Evolutionary conservation across 768 basidiomycete genomes (phyloP).

Genomic region (Panellus pusillus): DNA sequence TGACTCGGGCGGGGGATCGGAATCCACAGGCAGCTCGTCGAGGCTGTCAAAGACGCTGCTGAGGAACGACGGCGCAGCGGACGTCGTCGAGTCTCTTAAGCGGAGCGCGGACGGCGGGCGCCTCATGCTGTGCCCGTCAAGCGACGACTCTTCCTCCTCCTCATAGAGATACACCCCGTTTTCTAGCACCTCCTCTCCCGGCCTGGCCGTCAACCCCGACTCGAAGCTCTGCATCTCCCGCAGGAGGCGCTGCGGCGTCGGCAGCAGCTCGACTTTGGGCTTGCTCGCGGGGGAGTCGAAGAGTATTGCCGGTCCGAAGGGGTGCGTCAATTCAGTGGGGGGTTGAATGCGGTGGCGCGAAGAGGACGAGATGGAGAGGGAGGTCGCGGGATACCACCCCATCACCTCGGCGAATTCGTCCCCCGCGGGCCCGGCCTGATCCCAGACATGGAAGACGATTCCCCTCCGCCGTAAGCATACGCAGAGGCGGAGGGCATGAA

Average conservation of each 20-base stretch:
- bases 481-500: background rate
- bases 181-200: conserved; percentile 31
- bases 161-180: background rate
- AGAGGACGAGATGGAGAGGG: conserved; percentile 31
- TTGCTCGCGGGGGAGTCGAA: conserved; percentile 61
- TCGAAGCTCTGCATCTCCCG: conserved; percentile 89
- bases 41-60: background rate
- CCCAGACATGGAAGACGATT: background rate
- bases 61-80: conserved; percentile 17
- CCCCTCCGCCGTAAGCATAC: no score
- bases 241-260: conserved; percentile 50
- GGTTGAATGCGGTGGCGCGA: background rate
- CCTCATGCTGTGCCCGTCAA: conserved; percentile 15
- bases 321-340: conserved; percentile 39
- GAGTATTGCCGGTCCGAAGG: conserved; percentile 63
- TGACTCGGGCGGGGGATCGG: conserved; percentile 20
- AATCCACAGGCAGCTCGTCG: conserved; percentile 1
- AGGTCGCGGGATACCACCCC: conserved; percentile 52
- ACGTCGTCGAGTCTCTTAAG: conserved; percentile 20
- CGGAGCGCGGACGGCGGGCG: conserved; percentile 33
- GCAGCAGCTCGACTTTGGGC: conserved; percentile 41
- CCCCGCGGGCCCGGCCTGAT: conserved; percentile 33
- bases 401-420: conserved; percentile 70
- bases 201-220: conserved; percentile 74
- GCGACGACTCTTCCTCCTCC: background rate